Base-by-base conservation (phyloP, 2,329 filamentous ascomycete genomes). In the Phialemonium atrogriseum region DNA sequence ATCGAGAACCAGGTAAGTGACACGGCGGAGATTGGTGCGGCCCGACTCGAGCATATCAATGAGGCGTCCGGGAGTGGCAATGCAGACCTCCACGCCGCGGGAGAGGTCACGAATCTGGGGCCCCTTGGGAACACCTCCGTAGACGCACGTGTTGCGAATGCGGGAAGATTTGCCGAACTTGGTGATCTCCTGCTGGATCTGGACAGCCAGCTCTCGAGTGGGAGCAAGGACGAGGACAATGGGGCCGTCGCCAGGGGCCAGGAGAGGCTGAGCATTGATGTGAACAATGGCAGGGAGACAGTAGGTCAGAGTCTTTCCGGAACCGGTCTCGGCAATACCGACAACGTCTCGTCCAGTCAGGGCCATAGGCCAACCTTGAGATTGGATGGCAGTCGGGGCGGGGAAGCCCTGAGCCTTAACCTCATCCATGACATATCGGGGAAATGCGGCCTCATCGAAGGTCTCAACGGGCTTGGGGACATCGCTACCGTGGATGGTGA, bases 291-390 rank as follows among this genome's bases (percentile, higher is more conserved):
- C 85, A 37, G 91, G 91, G 47, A 98, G 77, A 64, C 89, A 96
- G 70, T 98, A 98, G 32, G 88, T 95, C 45, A 98, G 73, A 5
- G 91, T 98, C 80, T 98, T 98, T 72, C 91, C 91, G 44, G 91
- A 98, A 59, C 91, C 91, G 37, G 91, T 98, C 72, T 98, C 91
- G 51, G 91, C 91, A 66, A 98, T 94, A 78, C 91, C 91, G 51
- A 96, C 89, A 39, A 96, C 89, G 58, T 98, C 91, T 49, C 91
- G 89, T 66, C 91, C 91, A 47, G 89, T 93, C 31, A 98, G 79
- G 54, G 91, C 88, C 91, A 96, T 96, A 41, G 91, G 91, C 91
- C 91, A 96, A 42, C 91, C 91, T 60, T 96, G 91, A 12, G 89
- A 93, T 64, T 98, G 91, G 59, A 98, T 96, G 42, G 91, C 81